Conservation (phyloP, 495 filamentous ascomycete genomes). For the Tuber indicum region DNA sequence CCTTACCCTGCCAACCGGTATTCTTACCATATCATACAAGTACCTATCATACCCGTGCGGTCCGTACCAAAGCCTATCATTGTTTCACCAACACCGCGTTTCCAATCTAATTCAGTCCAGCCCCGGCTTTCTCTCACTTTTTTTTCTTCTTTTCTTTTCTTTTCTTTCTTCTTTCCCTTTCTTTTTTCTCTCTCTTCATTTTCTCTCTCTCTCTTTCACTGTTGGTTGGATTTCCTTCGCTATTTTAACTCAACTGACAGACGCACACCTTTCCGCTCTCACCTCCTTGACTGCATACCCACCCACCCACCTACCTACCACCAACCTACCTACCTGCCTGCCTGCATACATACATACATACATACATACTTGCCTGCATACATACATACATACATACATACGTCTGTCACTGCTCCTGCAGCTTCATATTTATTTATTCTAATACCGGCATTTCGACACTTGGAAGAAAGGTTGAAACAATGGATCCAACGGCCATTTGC, state of each 20-base stretch:
- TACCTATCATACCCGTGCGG: too few species aligned
- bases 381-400: not conserved
- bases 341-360: not conserved
- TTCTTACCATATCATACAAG: not conserved
- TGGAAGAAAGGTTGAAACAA: conserved; percentile 1
- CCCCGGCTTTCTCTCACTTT: not conserved
- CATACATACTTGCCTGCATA: not conserved
- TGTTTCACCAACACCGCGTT: conserved; percentile 10
- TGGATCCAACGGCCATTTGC: conserved; percentile 39
- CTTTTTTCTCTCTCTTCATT: not conserved
- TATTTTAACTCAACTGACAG: conserved; percentile 6
- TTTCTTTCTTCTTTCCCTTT: not conserved
- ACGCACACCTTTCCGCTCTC: not conserved
- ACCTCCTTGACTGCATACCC: conserved; percentile 1
- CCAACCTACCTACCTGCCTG: too few species aligned
- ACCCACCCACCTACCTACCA: too few species aligned
- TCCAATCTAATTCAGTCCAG: conserved; percentile 6
- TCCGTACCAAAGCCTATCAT: not conserved
- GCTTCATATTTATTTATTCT: not conserved
- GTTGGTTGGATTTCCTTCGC: conserved; percentile 7
- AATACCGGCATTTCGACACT: not conserved
- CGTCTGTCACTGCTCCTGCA: not conserved
- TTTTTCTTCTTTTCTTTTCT: not conserved
- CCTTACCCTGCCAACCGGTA: not conserved
- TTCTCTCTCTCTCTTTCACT: not conserved